Percentiles rank a stretch among this genome's conserved stretches.
Evolutionary conservation across 371 early-diverging fungal genomes (phyloP).

Genomic region (Dichotomocladium elegans): DNA sequence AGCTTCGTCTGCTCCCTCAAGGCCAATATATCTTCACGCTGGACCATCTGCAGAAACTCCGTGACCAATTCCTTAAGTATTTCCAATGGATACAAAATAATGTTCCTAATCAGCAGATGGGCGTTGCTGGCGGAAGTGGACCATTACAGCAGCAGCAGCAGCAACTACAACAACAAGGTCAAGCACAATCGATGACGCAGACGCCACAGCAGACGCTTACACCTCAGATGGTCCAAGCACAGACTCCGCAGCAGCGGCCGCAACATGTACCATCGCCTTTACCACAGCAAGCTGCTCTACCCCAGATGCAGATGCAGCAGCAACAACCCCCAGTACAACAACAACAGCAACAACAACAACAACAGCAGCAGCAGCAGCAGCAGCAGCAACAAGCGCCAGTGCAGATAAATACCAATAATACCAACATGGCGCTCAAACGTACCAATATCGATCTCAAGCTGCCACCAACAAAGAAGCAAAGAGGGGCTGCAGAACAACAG

Average conservation of each 20-base stretch:
- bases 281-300: slow-evolving; percentile 9
- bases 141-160: slow-evolving; percentile 7
- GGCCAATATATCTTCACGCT: slow-evolving; percentile 43
- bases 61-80: slow-evolving; percentile 48
- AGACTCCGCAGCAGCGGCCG: slow-evolving; percentile 11
- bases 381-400: slow-evolving; percentile 3
- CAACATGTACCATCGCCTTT: slow-evolving; percentile 8
- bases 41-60: slow-evolving; percentile 42
- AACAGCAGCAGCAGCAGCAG: slow-evolving; percentile 10
- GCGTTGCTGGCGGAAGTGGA: background rate
- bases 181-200: background rate
- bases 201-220: background rate
- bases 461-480: slow-evolving; percentile 36
- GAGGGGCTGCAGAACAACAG: slow-evolving; percentile 9
- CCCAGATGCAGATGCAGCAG: slow-evolving; percentile 16
- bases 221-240: background rate
- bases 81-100: slow-evolving; percentile 39
- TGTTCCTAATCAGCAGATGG: slow-evolving; percentile 22
- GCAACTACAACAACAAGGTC: slow-evolving; percentile 6
- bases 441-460: slow-evolving; percentile 40
- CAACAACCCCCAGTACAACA: slow-evolving; percentile 22
- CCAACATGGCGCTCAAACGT: slow-evolving; percentile 25
- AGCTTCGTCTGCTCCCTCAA: slow-evolving; percentile 41
- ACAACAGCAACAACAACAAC: slow-evolving; percentile 15
- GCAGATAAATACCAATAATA: slow-evolving; percentile 3